Conservation (phyloP, 2,329 filamentous ascomycete species). For the Penicillium expansum region DNA sequence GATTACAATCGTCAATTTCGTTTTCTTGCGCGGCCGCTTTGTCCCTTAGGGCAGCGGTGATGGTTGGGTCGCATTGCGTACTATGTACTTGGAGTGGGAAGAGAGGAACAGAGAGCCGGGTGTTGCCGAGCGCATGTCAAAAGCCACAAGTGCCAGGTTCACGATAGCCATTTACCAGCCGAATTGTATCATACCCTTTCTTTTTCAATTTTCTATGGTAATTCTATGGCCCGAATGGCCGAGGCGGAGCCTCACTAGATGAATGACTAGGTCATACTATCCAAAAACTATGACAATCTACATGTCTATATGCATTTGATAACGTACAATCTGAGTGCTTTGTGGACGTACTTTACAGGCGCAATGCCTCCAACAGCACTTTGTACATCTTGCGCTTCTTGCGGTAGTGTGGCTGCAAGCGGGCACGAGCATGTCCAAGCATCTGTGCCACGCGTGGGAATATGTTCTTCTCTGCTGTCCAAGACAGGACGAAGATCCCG, state of each 20-base stretch:
- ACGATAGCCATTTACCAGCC: constrained; percentile 10
- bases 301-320: constrained; percentile 9
- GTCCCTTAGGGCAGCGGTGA: not conserved
- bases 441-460: constrained; percentile 67
- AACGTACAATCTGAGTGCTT: constrained; percentile 8
- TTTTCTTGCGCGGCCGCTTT: not conserved
- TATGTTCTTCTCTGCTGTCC: constrained; percentile 67
- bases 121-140: constrained; percentile 1
- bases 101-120: not conserved
- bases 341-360: constrained; percentile 8
- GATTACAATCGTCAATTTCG: constrained; percentile 4
- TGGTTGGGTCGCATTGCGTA: not conserved
- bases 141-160: not conserved
- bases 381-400: constrained; percentile 92
- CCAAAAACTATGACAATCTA: constrained; percentile 4
- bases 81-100: not conserved
- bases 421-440: constrained; percentile 61
- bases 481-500: constrained; percentile 66
- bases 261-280: not conserved
- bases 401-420: constrained; percentile 54
- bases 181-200: constrained; percentile 27
- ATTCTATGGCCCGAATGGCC: not conserved
- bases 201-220: constrained; percentile 7
- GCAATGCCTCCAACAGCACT: constrained; percentile 68
- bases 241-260: not conserved